phyloP scores from a whole-genome alignment of 2,329 filamentous ascomycete species.

The Pyrenophora seminiperda region DNA sequence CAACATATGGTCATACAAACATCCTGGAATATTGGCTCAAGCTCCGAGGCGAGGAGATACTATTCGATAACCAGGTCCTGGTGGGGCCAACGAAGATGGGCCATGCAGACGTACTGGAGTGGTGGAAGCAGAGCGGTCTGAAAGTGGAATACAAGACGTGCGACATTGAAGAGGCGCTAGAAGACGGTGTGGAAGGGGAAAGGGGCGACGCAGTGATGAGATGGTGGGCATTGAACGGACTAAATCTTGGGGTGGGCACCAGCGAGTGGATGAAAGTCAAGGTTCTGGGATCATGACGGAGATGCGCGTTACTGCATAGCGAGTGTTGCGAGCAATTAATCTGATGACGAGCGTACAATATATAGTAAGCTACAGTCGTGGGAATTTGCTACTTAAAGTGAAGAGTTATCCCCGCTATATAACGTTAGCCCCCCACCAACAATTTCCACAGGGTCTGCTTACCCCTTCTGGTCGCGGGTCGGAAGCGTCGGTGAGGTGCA shows the following conservation, averaged over 20 bases:
- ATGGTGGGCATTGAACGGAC: conserved; percentile 87
- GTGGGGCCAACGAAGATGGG: conserved; percentile 87
- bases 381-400: conserved; percentile 14
- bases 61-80: conserved; percentile 82
- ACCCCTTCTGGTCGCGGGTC: conserved; percentile 16
- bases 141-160: conserved; percentile 92
- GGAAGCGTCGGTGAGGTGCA: conserved; percentile 10
- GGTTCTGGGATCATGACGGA: conserved; percentile 57
- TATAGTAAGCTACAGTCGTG: neutral
- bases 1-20: conserved; percentile 80
- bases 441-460: conserved; percentile 20
- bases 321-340: conserved; percentile 1
- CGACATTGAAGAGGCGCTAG: conserved; percentile 91
- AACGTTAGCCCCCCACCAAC: conserved; percentile 5
- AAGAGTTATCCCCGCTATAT: conserved; percentile 7
- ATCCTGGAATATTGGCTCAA: conserved; percentile 84
- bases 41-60: conserved; percentile 74
- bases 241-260: conserved; percentile 80
- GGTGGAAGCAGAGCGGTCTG: conserved; percentile 82
- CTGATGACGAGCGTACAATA: neutral
- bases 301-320: conserved; percentile 1
- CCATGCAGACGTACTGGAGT: conserved; percentile 82
- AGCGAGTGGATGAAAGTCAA: conserved; percentile 89
- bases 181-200: conserved; percentile 74
- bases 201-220: conserved; percentile 73